Conservation (phyloP, 805 yeast species). For the Huiozyma sinensis region DNA sequence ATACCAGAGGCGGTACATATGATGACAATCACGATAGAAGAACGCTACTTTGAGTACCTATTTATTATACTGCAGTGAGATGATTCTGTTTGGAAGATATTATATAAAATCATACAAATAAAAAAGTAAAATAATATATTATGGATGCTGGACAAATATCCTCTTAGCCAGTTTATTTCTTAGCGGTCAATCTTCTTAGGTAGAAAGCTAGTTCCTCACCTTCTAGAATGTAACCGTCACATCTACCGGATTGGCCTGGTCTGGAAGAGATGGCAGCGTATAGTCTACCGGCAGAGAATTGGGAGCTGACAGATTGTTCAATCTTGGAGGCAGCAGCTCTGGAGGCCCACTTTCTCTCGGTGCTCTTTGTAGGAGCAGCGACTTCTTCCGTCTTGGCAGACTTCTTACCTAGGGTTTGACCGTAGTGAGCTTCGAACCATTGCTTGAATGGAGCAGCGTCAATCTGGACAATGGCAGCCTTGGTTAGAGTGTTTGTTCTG, state of each 20-base stretch:
- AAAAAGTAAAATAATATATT: too few relatives aligned
- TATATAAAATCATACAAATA: too few relatives aligned
- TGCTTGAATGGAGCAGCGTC: constrained; percentile 99
- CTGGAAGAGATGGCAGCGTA: constrained; percentile 97
- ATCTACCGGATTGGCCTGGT: constrained; percentile 99
- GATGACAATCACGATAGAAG: too few relatives aligned
- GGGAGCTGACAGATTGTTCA: constrained; percentile 85
- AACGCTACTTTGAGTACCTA: too few relatives aligned
- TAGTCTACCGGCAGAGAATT: constrained; percentile 97
- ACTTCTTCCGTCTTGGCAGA: constrained; percentile 46
- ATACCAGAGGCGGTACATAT: too few relatives aligned
- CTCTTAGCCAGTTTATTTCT: constrained; percentile 61
- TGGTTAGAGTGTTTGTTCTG: constrained; percentile 98
- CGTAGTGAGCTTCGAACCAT: constrained; percentile 98
- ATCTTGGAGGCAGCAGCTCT: constrained; percentile 79
- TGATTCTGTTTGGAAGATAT: background rate
- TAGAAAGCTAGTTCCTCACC: constrained; percentile 99
- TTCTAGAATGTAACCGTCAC: constrained; percentile 99
- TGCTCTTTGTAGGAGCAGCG: constrained; percentile 59
- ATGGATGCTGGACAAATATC: background rate
- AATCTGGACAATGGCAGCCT: constrained; percentile 96
- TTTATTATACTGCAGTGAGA: too few relatives aligned
- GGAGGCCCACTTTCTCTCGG: constrained; percentile 85
- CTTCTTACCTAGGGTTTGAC: constrained; percentile 79
- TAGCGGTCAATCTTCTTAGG: constrained; percentile 98